Conservation (phyloP, 192 early-diverging fungal species). For the Mortierella alpina region DNA sequence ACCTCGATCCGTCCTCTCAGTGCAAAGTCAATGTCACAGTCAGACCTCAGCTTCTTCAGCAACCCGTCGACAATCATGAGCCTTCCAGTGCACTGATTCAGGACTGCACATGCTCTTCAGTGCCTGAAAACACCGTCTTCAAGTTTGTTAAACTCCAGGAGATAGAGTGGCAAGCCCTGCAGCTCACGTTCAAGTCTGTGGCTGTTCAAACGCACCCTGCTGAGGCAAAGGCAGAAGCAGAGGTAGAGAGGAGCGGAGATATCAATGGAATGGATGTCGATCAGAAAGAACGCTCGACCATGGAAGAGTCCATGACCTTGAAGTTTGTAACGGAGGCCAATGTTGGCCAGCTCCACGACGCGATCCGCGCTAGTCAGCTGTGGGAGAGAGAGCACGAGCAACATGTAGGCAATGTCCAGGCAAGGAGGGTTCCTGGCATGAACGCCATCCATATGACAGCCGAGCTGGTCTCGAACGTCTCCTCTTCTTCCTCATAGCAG, state of each 20-base stretch:
- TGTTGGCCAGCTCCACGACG: background rate
- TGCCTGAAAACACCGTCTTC: constrained; percentile 27
- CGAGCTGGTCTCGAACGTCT: constrained; percentile 1
- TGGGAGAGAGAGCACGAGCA: constrained; percentile 5
- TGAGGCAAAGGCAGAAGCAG: background rate
- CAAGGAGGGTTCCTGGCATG: constrained; percentile 16
- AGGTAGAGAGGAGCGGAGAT: background rate
- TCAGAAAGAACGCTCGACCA: background rate
- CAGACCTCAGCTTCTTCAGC: background rate
- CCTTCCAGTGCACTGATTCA: background rate
- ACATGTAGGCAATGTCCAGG: constrained; percentile 28
- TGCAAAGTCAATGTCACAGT: background rate
- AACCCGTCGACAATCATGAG: background rate
- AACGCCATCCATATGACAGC: constrained; percentile 39
- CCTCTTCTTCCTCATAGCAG: background rate
- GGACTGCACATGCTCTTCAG: constrained; percentile 14
- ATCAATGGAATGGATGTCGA: background rate
- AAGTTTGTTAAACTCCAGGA: constrained; percentile 6
- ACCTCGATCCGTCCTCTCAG: background rate
- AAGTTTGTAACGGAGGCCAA: constrained; percentile 28
- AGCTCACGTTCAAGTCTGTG: background rate
- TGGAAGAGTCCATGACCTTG: background rate
- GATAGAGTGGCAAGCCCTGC: constrained; percentile 33
- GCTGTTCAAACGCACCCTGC: background rate
- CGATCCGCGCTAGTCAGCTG: constrained; percentile 10